Base-by-base conservation (phyloP, 164 flowering plant species). In the Sextonia rubra region DNA sequence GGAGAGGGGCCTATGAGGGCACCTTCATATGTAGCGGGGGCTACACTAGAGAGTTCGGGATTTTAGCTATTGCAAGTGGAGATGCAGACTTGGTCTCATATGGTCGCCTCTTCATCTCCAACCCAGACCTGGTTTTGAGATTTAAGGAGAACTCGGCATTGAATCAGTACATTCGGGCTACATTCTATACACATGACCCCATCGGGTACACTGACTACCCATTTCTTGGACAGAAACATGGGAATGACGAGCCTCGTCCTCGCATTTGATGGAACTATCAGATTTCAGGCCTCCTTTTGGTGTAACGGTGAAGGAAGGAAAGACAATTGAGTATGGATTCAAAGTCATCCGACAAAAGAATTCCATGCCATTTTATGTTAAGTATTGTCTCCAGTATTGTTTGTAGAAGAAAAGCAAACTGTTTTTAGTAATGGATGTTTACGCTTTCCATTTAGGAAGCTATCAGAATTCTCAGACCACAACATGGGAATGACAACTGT, bases 201-300 rank as follows among this genome's bases (percentile, higher is more conserved):
- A 77, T 76, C 8, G 87, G 83, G 25, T 84, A 73, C 72, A 84
- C 85, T 7, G 84, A 84, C 47, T 84, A 84, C 75, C 86, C 86
- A 12, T 80, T 76, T 69, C 78, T 81, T n/a, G 69, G 47, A 27
- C 73, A 76, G 9, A 63, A 61, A 18, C 64, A 12, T 12, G 62
- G 9, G 32, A 14, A 49, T 0, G n/a, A 7, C 6, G 70, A 12
- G 25, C 61, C 26, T 14, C 56, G 61, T 7, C 52, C 74, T 1
- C 74, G 69, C 52, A 61, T 71, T 3, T 71, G 25, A 71, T 63
- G 15, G 29, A 26, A 27, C 18, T 64, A 29, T 3, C 7, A 12
- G 32, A 29, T 32, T 32, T 32, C 44, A 29, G 26, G 67, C 24
- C 29, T 1, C 24, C 29, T 1, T 61, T 12, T 52, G 58, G 3